Base-by-base conservation (phyloP, 208 protist genomes). In the Polymyxa betae region DNA sequence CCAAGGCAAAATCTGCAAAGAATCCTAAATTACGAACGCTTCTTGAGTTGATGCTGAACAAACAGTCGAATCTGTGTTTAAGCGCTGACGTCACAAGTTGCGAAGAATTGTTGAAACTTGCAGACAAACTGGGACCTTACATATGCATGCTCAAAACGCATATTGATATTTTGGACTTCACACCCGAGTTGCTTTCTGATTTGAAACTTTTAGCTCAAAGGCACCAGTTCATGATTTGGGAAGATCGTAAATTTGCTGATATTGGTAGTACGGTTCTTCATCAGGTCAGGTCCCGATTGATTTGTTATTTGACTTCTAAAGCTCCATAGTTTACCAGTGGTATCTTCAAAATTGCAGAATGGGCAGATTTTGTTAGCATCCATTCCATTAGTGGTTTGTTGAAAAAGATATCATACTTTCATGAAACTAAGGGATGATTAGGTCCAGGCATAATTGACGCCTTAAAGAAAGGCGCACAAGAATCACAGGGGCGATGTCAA, bases 161-260 rank as follows among this genome's bases (percentile, higher is more conserved):
- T 88, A 68, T 92, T 40, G 91, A 93, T 66, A 89, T 93, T 40
- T 20, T 93, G 0, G 91, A 93, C 54, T 93, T 92, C 38, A 66
- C 66, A 0, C 20, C 29, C 38, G 77, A 43, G 5, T 91, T 92
- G 35, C 38, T 35, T 78, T 43, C 88, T 38, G 0, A 93, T 60
- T 49, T 95, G 0, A 5, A 90, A 35, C 45, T 40, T 16, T 77
- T 96, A 0, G 93, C 95, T 0, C 16, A 92, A 29, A 93, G 96
- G 88, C 95, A 96, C 90, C 90, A 96, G 41, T 97, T 97, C 92
- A 66, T 97, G 16, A 95, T 97, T 0, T 97, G 97, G 92, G 96
- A 97, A 92, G 96, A 97, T 82, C 82, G 96, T 68, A 97, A 97
- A 90, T 97, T 97, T 90, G 96, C 96, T 0, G 96, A 97, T 90